phyloP scores from a whole-genome alignment of 805 yeast species.

The Metschnikowia baotianmanensis region DNA sequence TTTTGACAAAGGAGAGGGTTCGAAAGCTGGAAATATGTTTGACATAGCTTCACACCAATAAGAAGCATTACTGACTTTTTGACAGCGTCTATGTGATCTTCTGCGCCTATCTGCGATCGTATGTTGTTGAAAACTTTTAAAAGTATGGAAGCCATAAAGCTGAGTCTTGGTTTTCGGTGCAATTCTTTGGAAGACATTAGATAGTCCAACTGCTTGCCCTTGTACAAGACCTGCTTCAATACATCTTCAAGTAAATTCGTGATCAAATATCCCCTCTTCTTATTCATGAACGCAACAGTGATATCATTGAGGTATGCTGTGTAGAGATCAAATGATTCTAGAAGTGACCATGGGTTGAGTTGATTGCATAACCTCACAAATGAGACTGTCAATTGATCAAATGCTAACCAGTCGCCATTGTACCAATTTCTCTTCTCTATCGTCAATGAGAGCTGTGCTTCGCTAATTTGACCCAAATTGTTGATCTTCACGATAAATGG shows the following conservation, averaged over 20 bases:
- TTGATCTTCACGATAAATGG: constrained; percentile 27
- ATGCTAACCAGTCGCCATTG: constrained; percentile 44
- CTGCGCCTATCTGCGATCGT: constrained; percentile 44
- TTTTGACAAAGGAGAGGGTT: constrained; percentile 60
- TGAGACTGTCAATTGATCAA: constrained; percentile 42
- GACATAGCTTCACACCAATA: constrained; percentile 54
- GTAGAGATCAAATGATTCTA: constrained; percentile 55
- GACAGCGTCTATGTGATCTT: constrained; percentile 33
- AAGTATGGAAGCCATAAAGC: constrained; percentile 52
- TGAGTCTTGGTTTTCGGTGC: constrained; percentile 42
- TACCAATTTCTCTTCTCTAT: constrained; percentile 25
- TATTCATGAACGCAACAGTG: constrained; percentile 49
- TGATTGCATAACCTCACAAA: constrained; percentile 50
- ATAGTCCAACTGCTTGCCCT: constrained; percentile 40
- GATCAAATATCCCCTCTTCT: constrained; percentile 37
- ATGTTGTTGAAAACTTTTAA: constrained; percentile 60
- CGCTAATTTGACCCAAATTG: constrained; percentile 16
- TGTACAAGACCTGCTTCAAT: constrained; percentile 41
- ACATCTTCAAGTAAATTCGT: constrained; percentile 35
- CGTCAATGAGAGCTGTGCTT: constrained; percentile 16
- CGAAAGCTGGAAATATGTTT: constrained; percentile 52
- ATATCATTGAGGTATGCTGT: constrained; percentile 47
- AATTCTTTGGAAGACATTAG: constrained; percentile 43
- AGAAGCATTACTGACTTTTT: constrained; percentile 52
- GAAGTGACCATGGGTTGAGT: constrained; percentile 50